Percentiles rank a stretch among this genome's conserved stretches.
Evolutionary conservation across 2,329 filamentous ascomycete genomes (phyloP).

Genomic region (Xenosphaeropsis pyriputrescens): DNA sequence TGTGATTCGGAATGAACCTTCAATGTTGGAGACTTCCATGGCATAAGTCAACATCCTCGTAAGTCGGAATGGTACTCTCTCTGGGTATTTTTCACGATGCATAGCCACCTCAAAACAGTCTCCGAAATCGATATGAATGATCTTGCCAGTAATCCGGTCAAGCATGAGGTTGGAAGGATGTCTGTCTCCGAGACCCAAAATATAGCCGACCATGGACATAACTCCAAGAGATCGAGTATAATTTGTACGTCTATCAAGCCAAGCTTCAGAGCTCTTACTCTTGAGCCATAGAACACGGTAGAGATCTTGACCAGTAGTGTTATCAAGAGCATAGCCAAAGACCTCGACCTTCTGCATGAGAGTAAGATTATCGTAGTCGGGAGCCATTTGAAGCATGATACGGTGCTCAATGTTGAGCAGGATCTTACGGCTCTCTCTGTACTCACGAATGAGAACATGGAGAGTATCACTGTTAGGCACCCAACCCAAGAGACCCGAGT

Average conservation of each 20-base stretch:
- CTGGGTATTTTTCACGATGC: conserved; percentile 98
- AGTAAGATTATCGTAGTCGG: conserved; percentile 95
- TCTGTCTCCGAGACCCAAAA: conserved; percentile 87
- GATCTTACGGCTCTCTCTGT: conserved; percentile 93
- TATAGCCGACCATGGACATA: conserved; percentile 99
- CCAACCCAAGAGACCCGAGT: conserved; percentile 90
- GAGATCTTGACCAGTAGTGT: conserved; percentile 95
- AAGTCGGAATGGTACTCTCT: conserved; percentile 91
- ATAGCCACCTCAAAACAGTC: conserved; percentile 99
- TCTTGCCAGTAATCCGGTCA: conserved; percentile 88
- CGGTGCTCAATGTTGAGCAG: conserved; percentile 97
- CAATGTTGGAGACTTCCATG: conserved; percentile 99
- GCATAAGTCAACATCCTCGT: conserved; percentile 99
- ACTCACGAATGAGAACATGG: conserved; percentile 92
- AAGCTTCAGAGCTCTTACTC: conserved; percentile 94
- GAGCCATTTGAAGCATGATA: conserved; percentile 99
- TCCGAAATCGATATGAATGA: conserved; percentile 97
- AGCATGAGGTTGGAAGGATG: conserved; percentile 98
- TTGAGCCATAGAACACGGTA: conserved; percentile 98
- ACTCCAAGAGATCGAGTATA: conserved; percentile 94
- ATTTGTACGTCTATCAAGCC: conserved; percentile 95
- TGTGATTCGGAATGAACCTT: conserved; percentile 94
- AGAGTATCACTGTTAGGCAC: conserved; percentile 96
- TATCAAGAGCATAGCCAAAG: conserved; percentile 97
- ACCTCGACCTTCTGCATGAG: conserved; percentile 99